Evolutionary conservation across 2,329 filamentous ascomycete species (phyloP).

Genomic region (Didymella sp.): DNA sequence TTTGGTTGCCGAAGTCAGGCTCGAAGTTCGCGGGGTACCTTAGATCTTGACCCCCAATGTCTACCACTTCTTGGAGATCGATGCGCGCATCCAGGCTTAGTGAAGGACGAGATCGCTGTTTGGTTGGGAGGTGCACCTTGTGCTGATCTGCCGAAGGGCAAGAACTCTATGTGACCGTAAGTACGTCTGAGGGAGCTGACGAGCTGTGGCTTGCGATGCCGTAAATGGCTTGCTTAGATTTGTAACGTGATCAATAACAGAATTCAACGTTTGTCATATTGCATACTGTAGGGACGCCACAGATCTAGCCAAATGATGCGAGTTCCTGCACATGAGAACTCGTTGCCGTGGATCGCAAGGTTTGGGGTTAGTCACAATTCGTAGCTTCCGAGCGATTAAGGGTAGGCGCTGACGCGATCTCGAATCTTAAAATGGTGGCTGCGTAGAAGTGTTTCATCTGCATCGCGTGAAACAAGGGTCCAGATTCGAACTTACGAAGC

Average conservation of each 20-base stretch:
- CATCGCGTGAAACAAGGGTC: not conserved
- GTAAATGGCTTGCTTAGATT: not conserved
- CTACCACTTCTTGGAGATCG: not conserved
- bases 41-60: not conserved
- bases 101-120: not conserved
- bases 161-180: not conserved
- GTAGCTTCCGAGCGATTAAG: not conserved
- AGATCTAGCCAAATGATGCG: not conserved
- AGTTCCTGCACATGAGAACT: not conserved
- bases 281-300: not conserved
- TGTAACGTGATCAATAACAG: not conserved
- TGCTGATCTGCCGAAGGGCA: not conserved
- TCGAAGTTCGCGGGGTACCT: not conserved
- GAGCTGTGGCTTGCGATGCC: not conserved
- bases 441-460: not conserved
- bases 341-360: not conserved
- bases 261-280: not conserved
- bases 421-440: not conserved
- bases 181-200: not conserved
- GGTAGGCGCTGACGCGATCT: not conserved
- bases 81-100: not conserved
- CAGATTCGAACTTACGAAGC: not conserved
- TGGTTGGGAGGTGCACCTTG: not conserved
- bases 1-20: not conserved
- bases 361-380: not conserved